phyloP scores from a whole-genome alignment of 345 rosid species.

The Eucalyptus regnans region DNA sequence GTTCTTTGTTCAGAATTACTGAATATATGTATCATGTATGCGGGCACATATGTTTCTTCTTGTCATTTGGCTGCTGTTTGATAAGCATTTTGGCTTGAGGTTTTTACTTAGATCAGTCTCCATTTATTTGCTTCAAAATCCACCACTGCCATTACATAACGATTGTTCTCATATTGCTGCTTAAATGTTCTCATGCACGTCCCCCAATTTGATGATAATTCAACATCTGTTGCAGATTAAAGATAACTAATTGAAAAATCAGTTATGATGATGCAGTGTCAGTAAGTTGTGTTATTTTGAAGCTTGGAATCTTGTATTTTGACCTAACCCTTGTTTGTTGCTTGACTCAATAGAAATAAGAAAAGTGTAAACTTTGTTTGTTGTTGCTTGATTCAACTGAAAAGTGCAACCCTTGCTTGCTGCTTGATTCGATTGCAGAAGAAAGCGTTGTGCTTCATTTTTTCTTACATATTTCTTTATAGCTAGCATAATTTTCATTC shows the following conservation, averaged over 20 bases:
- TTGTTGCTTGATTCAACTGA: not conserved
- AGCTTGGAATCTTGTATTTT: not conserved
- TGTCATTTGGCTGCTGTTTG: not conserved
- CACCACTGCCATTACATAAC: not conserved
- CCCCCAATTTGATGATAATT: not conserved
- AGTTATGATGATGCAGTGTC: not conserved
- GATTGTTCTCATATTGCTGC: not conserved
- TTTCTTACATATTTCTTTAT: not conserved
- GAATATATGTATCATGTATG: not conserved
- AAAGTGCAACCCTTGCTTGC: not conserved
- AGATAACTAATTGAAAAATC: not conserved
- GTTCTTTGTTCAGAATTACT: not conserved
- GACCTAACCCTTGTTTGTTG: not conserved
- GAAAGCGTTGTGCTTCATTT: not conserved
- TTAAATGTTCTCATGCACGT: not conserved
- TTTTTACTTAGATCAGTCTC: not conserved
- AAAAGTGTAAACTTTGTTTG: not conserved
- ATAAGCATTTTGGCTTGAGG: not conserved
- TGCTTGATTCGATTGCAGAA: not conserved
- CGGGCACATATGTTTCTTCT: not conserved
- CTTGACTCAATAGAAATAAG: not conserved
- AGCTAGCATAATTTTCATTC: not conserved
- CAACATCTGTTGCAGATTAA: not conserved
- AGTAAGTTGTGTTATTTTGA: not conserved
- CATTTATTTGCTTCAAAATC: not conserved